Evolutionary conservation across 2,329 filamentous ascomycete genomes (phyloP), one percentile per base, ranked within the genome.

Genomic region (Thermoascus crustaceus): DNA sequence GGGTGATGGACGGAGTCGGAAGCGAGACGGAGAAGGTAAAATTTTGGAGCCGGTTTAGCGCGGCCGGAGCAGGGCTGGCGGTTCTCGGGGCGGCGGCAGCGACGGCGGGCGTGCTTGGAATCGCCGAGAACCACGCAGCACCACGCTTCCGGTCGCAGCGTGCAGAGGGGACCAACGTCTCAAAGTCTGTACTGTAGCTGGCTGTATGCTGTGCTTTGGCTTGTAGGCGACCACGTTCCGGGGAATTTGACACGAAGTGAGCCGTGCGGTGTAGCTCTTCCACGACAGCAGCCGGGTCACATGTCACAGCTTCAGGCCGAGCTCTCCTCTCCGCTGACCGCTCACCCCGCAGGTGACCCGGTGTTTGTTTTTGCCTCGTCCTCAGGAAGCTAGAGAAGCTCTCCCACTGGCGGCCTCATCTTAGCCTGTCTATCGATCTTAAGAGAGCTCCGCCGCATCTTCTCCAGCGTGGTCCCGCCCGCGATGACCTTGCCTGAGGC

Each of bases 401-500:
- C n/a, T n/a, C n/a, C n/a, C n/a, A n/a, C n/a, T n/a, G n/a, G n/a
- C n/a, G n/a, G n/a, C n/a, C n/a, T n/a, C n/a, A n/a, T n/a, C n/a
- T n/a, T n/a, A n/a, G n/a, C n/a, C n/a, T n/a, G n/a, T n/a, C n/a
- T n/a, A n/a, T n/a, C n/a, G n/a, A n/a, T n/a, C n/a, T n/a, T n/a
- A n/a, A n/a, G n/a, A n/a, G n/a, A n/a, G n/a, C n/a, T n/a, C n/a
- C n/a, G n/a, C n/a, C n/a, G 26, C n/a, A 26, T 42, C 30, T 31
- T 34, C 32, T 34, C 40, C 32, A 22, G 10, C n/a, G 25, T 37
- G 32, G 10, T 34, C 32, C 42, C 46, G 42, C 49, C 46, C 53
- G 51, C 53, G 49, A 55, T 57, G 54, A 50, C 42, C 49, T 32
- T 50, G 47, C 44, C 45, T 46, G 42, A 46, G 46, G 44, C 43